phyloP scores from a whole-genome alignment of 2,329 filamentous ascomycete species.

The Penicillium sp. region DNA sequence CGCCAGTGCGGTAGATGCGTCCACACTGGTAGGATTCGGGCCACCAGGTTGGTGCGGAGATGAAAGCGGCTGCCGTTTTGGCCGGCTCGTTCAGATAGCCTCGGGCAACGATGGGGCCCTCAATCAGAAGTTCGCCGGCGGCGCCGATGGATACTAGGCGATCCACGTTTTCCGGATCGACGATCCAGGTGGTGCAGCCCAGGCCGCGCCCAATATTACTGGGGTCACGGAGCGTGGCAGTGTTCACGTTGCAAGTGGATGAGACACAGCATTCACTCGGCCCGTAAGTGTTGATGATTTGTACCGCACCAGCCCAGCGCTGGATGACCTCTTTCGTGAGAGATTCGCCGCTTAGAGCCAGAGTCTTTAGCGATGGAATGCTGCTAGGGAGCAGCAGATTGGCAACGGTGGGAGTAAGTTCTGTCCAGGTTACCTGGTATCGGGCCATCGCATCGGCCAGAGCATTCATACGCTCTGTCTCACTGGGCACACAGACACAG shows the following conservation, averaged over 20 bases:
- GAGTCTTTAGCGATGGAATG: slow-evolving; percentile 27
- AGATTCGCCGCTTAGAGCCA: slow-evolving; percentile 37
- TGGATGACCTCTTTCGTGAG: slow-evolving; percentile 5
- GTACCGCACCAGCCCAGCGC: background rate
- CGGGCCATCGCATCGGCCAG: background rate
- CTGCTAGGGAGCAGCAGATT: slow-evolving; percentile 8
- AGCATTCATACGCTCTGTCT: slow-evolving; percentile 35
- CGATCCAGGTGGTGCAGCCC: background rate
- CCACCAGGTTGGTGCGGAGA: background rate
- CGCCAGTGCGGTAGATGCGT: background rate
- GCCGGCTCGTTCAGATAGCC: background rate
- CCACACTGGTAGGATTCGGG: background rate
- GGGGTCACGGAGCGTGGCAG: background rate
- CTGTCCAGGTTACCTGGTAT: slow-evolving; percentile 43
- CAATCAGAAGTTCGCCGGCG: background rate
- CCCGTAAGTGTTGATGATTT: slow-evolving; percentile 3
- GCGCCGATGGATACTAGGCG: background rate
- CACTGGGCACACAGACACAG: slow-evolving; percentile 44
- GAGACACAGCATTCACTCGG: slow-evolving; percentile 7
- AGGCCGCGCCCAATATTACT: background rate
- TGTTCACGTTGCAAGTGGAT: background rate
- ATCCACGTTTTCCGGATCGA: background rate
- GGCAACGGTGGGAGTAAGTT: slow-evolving; percentile 57
- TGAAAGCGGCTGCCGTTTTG: background rate
- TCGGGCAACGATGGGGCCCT: background rate